Percentiles rank a stretch among this genome's conserved stretches.
These are phyloP conservation scores for Cryptosporidium parvum DNA, from an alignment of 169 alveolate species.

Conservation along the genomic window DNA sequence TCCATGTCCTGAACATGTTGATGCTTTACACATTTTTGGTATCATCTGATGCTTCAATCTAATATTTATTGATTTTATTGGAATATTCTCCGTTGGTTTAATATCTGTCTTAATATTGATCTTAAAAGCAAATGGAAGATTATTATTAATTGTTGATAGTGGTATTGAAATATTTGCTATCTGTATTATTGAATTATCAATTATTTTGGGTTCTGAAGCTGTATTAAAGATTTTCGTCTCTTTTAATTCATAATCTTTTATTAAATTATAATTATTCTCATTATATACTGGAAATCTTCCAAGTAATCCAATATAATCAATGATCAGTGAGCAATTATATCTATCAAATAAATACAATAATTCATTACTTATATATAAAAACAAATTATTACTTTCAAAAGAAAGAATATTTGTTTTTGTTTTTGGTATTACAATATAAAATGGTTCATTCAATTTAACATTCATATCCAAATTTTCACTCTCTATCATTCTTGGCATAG, in stretches of 20 bases:
- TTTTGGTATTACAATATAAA: constrained; percentile 62
- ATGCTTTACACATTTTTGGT: constrained; percentile 18
- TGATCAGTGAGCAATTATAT: constrained; percentile 18
- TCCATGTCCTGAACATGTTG: constrained; percentile 71
- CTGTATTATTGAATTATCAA: background rate
- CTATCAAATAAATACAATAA: constrained; percentile 5
- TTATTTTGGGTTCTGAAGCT: background rate
- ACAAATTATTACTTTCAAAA: constrained; percentile 12
- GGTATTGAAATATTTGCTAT: constrained; percentile 37
- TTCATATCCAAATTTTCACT: constrained; percentile 16
- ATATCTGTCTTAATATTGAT: constrained; percentile 17
- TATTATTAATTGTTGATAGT: background rate
- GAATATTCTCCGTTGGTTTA: background rate
- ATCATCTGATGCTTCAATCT: constrained; percentile 24
- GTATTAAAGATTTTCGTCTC: constrained; percentile 31
- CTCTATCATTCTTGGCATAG: constrained; percentile 30
- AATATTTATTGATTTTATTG: constrained; percentile 31
- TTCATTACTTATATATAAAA: constrained; percentile 17
- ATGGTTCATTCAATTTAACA: constrained; percentile 36
- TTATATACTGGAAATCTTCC: constrained; percentile 50
- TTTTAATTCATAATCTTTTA: constrained; percentile 36
- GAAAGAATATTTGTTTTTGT: constrained; percentile 45
- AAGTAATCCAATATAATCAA: constrained; percentile 21
- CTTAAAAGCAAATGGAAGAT: constrained; percentile 38
- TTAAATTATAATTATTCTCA: constrained; percentile 17